Conservation (phyloP, 352 stramenopile species). For the Globisporangium nodosum region DNA sequence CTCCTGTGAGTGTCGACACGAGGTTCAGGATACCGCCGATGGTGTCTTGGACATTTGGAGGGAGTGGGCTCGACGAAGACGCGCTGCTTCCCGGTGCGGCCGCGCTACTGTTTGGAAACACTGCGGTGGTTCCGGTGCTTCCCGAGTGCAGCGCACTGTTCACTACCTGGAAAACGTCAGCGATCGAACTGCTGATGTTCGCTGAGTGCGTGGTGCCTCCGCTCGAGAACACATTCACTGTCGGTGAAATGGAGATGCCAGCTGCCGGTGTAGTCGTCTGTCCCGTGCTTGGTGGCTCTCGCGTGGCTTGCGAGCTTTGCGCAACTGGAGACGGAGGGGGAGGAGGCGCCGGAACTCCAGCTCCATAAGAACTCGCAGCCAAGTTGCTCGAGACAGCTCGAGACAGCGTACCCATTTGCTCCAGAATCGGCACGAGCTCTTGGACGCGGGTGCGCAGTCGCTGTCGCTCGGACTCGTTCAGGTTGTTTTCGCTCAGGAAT, state of each 20-base stretch:
- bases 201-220: constrained; percentile 1
- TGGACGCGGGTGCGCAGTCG: constrained; percentile 19
- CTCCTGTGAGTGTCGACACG: constrained; percentile 6
- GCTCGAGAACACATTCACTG: constrained; percentile 10
- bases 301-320: not conserved
- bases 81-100: not conserved
- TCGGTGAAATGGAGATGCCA: constrained; percentile 8
- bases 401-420: constrained; percentile 9
- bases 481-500: constrained; percentile 20
- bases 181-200: constrained; percentile 12
- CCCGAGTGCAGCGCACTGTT: not conserved
- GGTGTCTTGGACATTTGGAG: not conserved
- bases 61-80: not conserved
- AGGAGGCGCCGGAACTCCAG: not conserved
- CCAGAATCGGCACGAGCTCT: constrained; percentile 19
- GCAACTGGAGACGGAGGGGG: not conserved
- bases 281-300: not conserved
- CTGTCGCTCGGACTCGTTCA: constrained; percentile 17
- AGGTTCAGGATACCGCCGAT: constrained; percentile 10
- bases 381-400: constrained; percentile 11
- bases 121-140: not conserved
- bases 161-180: constrained; percentile 8
- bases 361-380: constrained; percentile 12
- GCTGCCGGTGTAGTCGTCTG: not conserved
- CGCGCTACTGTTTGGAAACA: not conserved